Evolutionary conservation across 495 filamentous ascomycete genomes (phyloP), one percentile per base, ranked within the genome.

Genomic region (Penicillium bialowiezense): DNA sequence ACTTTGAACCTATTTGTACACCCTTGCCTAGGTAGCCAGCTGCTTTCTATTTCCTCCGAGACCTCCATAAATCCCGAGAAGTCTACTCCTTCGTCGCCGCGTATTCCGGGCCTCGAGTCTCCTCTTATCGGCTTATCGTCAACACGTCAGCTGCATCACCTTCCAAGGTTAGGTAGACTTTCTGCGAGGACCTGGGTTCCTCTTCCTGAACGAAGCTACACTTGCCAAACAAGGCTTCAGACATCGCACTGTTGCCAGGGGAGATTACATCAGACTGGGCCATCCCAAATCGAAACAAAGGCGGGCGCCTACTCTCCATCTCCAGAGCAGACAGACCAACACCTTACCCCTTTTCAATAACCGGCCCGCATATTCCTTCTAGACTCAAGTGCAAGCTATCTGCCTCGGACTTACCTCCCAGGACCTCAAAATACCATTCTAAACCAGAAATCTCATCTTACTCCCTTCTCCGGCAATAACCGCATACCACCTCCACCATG

Each of bases 401-500:
- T 44, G n/a, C 50, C 31, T 39, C 21, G 45, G 20, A 21, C 44
- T 51, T 40, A 51, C 41, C 13, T 51, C 41, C 29, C 31, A 34
- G 21, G 51, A 36, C 15, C 19, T 28, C 14, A 17, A 31, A 10
- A 18, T 3, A 8, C 41, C 41, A 35, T 36, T 20, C 10, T 39
- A 41, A 18, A 44, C 26, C 28, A 52, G 37, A 34, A 48, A 29
- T 14, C 23, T 31, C 35, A 19, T 33, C 36, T 14, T 5, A 34
- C 26, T n/a, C n/a, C 42, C 29, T 12, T 31, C 13, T 28, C 51
- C 38, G 32, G 14, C 46, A 41, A 38, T 40, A 38, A 32, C 26
- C 35, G 34, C 43, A 52, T 31, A 24, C 50, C n/a, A n/a, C 24
- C 48, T 32, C 38, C 69, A 79, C 55, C 35, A 98, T 98, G 93